These are phyloP conservation scores for Tulasnella sp. DNA, from an alignment of 768 basidiomycete species.

Conservation along the genomic window DNA sequence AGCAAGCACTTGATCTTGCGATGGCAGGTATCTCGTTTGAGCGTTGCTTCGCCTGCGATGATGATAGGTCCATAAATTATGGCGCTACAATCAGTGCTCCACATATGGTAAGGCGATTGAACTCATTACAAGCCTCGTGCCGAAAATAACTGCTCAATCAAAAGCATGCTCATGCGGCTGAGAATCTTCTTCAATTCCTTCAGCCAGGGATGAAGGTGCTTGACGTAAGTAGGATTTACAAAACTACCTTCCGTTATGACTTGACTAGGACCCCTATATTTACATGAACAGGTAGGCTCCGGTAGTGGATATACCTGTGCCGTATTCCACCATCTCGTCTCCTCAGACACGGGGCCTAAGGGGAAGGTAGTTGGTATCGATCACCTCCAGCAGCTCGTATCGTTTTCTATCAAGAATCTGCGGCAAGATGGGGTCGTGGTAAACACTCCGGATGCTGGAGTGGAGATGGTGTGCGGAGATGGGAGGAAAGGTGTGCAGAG, in stretches of 20 bases:
- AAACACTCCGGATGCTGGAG: constrained; percentile 31
- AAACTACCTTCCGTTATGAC: no score
- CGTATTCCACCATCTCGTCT: constrained; percentile 64
- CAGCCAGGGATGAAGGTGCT: constrained; percentile 62
- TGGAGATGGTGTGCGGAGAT: constrained; percentile 58
- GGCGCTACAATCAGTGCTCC: constrained; percentile 93
- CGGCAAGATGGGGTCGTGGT: constrained; percentile 45
- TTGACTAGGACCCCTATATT: neutral
- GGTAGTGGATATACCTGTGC: constrained; percentile 83
- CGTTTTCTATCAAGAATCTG: constrained; percentile 60
- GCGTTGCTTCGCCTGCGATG: no score
- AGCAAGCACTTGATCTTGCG: constrained; percentile 11
- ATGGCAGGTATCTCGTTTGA: neutral
- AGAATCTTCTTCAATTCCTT: constrained; percentile 65
- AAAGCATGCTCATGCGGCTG: constrained; percentile 76
- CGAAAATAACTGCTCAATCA: neutral
- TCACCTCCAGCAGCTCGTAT: constrained; percentile 69
- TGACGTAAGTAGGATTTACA: constrained; percentile 45
- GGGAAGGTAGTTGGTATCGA: constrained; percentile 82
- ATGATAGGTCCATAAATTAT: constrained; percentile 67
- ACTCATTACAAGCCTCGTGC: neutral
- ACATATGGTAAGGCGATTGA: constrained; percentile 58
- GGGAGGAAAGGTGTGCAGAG: constrained; percentile 51
- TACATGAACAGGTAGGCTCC: constrained; percentile 35
- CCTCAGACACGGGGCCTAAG: constrained; percentile 18